Conservation (phyloP, 371 early-diverging fungal species). For the Capillidium rhysosporum region DNA sequence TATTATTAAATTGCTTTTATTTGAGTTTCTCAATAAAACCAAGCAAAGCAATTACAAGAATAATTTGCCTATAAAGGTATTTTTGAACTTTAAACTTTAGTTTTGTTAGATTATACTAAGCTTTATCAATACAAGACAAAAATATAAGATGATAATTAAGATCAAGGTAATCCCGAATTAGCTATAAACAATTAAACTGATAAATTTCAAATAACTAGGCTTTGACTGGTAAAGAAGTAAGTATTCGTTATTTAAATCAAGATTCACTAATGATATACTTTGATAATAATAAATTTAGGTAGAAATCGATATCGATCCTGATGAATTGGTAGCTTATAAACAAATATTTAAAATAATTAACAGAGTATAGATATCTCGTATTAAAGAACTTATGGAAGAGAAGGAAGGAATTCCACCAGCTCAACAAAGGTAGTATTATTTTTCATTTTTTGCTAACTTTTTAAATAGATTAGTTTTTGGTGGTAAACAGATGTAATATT, state of each 20-base stretch:
- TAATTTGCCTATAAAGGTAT: too few species aligned
- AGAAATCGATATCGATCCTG: conserved; percentile 78
- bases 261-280: background rate
- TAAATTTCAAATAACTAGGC: conserved; percentile 42
- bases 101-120: too few species aligned
- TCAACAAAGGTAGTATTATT: conserved; percentile 59
- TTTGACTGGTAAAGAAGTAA: conserved; percentile 82
- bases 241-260: background rate
- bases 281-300: conserved; percentile 27
- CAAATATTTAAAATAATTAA: background rate
- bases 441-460: background rate
- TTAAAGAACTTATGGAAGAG: conserved; percentile 88
- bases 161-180: conserved; percentile 59
- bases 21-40: too few species aligned
- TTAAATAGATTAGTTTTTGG: conserved; percentile 52
- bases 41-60: too few species aligned
- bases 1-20: too few species aligned
- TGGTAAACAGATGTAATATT: conserved; percentile 77
- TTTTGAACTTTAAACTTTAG: too few species aligned
- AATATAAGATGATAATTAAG: conserved; percentile 79
- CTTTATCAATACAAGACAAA: too few species aligned
- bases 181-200: background rate
- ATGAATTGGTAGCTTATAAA: conserved; percentile 31
- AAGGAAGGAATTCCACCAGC: conserved; percentile 95
- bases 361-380: conserved; percentile 41